phyloP scores from a whole-genome alignment of 148 eudicot species.

The Fagopyrum esculentum region DNA sequence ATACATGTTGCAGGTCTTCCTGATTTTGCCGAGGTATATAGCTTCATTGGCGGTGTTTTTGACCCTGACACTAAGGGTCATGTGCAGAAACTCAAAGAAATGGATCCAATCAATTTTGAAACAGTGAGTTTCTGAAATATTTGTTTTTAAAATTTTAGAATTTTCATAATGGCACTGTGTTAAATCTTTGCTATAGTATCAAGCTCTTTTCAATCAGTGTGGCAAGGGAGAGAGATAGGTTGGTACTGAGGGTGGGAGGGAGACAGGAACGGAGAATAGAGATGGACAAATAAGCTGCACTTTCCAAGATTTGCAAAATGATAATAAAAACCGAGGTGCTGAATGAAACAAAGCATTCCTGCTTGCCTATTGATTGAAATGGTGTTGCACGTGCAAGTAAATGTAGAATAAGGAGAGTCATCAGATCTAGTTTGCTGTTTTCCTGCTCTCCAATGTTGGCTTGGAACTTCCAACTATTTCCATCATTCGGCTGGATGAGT shows the following conservation, averaged over 20 bases:
- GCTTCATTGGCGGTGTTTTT: constrained; percentile 88
- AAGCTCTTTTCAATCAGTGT: neutral
- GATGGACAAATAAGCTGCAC: no score
- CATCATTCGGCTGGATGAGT: neutral
- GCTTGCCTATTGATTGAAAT: neutral
- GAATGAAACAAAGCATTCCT: neutral
- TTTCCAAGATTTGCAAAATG: neutral
- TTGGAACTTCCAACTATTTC: neutral
- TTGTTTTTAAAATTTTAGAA: neutral
- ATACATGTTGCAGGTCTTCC: constrained; percentile 53
- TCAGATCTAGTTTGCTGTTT: neutral
- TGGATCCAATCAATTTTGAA: constrained; percentile 97
- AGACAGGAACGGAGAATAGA: no score
- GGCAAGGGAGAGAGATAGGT: no score
- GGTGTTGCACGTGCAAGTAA: no score
- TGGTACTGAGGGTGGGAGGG: no score
- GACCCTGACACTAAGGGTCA: constrained; percentile 76
- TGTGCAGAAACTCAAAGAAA: constrained; percentile 85
- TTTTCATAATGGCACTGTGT: neutral
- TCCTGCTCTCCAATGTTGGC: neutral
- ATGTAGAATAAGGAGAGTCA: no score
- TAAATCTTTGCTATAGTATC: neutral
- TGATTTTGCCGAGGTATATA: constrained; percentile 84
- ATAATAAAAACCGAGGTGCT: neutral
- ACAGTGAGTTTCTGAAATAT: constrained; percentile 42